Percentiles rank a stretch among this genome's conserved stretches.
Conservation (phyloP, 129 eudicot species). For the Artemisia tridentata region DNA sequence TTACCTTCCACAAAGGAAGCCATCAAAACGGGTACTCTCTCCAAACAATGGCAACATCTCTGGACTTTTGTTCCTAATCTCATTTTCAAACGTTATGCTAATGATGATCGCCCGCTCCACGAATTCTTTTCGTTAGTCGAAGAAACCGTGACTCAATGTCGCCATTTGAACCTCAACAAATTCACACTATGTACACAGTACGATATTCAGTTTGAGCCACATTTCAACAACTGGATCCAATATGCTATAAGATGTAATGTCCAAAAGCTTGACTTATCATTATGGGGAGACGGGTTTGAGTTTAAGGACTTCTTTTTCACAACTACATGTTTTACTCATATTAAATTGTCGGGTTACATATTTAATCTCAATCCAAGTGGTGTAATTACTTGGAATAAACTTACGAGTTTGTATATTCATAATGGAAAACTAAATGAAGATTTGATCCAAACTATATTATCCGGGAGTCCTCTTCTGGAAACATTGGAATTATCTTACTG, state of each 20-base stretch:
- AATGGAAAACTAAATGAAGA: background rate
- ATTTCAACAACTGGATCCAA: background rate
- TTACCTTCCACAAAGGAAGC: too few species aligned
- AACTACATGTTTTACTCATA: too few species aligned
- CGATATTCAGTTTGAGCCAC: background rate
- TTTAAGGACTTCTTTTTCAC: too few species aligned
- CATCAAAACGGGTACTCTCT: too few species aligned
- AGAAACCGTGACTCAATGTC: too few species aligned
- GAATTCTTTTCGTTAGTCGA: too few species aligned
- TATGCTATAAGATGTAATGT: background rate
- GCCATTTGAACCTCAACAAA: background rate
- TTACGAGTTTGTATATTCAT: background rate
- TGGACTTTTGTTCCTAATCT: too few species aligned
- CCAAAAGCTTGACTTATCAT: background rate
- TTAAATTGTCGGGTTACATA: background rate
- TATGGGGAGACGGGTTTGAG: background rate
- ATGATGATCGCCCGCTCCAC: too few species aligned
- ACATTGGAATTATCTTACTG: too few species aligned
- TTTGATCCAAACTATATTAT: background rate
- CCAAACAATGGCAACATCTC: too few species aligned
- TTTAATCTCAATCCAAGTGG: background rate
- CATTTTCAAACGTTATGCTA: too few species aligned
- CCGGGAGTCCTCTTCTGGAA: too few species aligned
- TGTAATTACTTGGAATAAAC: background rate
- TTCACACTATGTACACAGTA: background rate